Base-by-base conservation (phyloP, 106 monocot species). In the Gastrodia elata region DNA sequence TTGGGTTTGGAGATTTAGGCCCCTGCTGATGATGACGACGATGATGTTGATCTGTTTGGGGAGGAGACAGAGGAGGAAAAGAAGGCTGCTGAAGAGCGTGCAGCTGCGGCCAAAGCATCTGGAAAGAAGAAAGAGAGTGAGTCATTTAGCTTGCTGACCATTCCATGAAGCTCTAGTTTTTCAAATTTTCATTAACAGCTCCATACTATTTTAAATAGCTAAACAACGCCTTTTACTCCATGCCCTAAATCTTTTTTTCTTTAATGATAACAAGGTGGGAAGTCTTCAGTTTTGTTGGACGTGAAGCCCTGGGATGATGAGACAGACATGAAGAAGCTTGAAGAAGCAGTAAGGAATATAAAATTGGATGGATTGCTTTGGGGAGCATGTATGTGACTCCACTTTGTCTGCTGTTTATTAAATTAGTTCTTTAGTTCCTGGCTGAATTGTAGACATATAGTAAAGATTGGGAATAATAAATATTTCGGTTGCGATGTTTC, bases 261-360 rank as follows among this genome's bases (percentile, higher is more conserved):
- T 80, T 56, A 69, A 2, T 59, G 30, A 33, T 39, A 52, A 73
- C 82, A n/a, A 93, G 92, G 84, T 80, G 96, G 96, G 48, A 97
- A 97, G 68, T 92, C 96, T n/a, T 97, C 96, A 32, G 90, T 97
- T 1, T 48, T 97, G 24, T 72, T 97, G 82, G 96, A 97, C 71
- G 82, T 97, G 15, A 97, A 97, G 73, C 96, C 96, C 20, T 97
- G 96, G 96, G 92, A 97, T 77, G 96, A 96, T 82, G 96, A 96
- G 71, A 96, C 96, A 1, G 96, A 96, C 79, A 92, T 96, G 96
- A 64, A 89, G 41, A 88, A 88, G 77, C 92, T 97, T 18, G 96
- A 97, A 84, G 96, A 90, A 43, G 48, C 81, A 1, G 96, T 97
- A 9, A 90, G 96, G 77, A 83, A 80, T 56, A 36, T 97, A 41